Conservation (phyloP, 2,329 filamentous ascomycete genomes). For the Claviceps humidiphila region DNA sequence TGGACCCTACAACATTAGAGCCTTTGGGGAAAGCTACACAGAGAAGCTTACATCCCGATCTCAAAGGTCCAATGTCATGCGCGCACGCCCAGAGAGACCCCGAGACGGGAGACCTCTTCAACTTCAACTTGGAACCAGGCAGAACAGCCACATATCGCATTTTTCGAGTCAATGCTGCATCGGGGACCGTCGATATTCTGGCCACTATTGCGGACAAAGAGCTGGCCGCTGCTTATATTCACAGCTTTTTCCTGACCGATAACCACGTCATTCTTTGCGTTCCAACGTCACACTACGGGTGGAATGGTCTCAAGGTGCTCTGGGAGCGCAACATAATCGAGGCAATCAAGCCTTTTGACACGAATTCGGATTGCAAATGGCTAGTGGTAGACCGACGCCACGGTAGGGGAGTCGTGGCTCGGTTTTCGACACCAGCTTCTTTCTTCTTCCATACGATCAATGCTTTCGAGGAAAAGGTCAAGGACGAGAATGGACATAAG, state of each 20-base stretch:
- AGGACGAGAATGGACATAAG: conserved; percentile 19
- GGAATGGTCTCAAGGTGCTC: conserved; percentile 44
- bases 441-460: conserved; percentile 77
- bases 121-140: conserved; percentile 64
- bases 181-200: conserved; percentile 55
- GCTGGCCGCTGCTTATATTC: conserved; percentile 56
- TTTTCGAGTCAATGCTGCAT: conserved; percentile 49
- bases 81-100: conserved; percentile 64
- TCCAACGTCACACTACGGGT: conserved; percentile 49
- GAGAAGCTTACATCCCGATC: conserved; percentile 46
- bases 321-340: conserved; percentile 57
- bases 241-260: conserved; percentile 63
- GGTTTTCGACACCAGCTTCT: conserved; percentile 52
- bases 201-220: conserved; percentile 45
- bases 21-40: conserved; percentile 54
- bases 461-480: conserved; percentile 49
- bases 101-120: conserved; percentile 61
- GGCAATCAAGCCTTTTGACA: conserved; percentile 50
- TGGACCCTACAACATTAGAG: conserved; percentile 60
- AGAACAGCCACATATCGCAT: conserved; percentile 48
- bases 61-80: conserved; percentile 54
- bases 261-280: conserved; percentile 62
- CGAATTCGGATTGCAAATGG: conserved; percentile 48
- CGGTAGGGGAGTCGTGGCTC: conserved; percentile 51
- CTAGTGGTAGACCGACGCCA: conserved; percentile 56